phyloP scores from a whole-genome alignment of 2,329 filamentous ascomycete species.

The Diatrype stigma region DNA sequence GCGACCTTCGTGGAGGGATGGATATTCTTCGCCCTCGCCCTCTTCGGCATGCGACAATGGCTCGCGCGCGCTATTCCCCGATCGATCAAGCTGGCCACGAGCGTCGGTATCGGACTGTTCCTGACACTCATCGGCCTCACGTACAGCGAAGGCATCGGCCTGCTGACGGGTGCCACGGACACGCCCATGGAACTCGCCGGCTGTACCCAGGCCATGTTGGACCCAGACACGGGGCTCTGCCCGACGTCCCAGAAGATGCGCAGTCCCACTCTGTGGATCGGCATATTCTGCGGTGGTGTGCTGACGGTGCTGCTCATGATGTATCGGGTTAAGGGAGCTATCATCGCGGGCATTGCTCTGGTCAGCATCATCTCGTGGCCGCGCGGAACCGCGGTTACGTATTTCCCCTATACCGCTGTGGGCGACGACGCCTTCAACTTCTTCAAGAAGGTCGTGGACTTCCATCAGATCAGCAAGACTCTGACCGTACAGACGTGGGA shows the following conservation, averaged over 20 bases:
- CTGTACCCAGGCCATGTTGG: conserved; percentile 46
- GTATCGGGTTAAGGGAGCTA: conserved; percentile 82
- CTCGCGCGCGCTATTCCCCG: conserved; percentile 77
- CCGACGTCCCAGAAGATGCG: conserved; percentile 68
- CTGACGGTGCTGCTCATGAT: conserved; percentile 77
- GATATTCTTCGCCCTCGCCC: conserved; percentile 75
- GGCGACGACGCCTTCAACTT: conserved; percentile 75
- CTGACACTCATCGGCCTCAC: conserved; percentile 72
- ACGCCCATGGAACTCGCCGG: conserved; percentile 75
- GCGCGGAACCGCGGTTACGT: conserved; percentile 68
- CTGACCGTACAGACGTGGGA: conserved; percentile 73
- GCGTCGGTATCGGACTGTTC: conserved; percentile 82
- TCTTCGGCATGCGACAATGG: conserved; percentile 83
- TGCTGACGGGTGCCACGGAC: conserved; percentile 62
- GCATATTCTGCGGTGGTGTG: conserved; percentile 81
- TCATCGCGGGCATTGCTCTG: conserved; percentile 77
- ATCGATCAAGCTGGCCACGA: conserved; percentile 82
- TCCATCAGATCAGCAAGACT: conserved; percentile 69
- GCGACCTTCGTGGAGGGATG: conserved; percentile 87
- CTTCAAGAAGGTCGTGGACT: conserved; percentile 82
- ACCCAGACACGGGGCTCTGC: conserved; percentile 52
- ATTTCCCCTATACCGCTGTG: conserved; percentile 68
- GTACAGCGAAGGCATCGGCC: conserved; percentile 77
- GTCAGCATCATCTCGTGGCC: conserved; percentile 91
- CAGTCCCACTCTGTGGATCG: conserved; percentile 79